Conservation (phyloP, 768 basidiomycete genomes). For the Pholiota microspora region DNA sequence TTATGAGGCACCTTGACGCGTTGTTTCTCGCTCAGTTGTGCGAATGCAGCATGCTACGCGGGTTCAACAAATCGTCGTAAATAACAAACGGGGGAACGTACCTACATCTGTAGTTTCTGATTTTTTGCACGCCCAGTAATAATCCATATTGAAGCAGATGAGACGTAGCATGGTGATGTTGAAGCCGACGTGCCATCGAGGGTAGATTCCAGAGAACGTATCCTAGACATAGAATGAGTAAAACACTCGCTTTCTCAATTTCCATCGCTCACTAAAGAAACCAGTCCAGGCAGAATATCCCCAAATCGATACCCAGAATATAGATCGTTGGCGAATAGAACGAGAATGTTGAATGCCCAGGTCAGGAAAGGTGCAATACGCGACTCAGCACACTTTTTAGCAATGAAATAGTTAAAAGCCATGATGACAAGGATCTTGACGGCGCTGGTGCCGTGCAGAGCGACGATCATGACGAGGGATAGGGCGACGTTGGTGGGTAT, state of each 20-base stretch:
- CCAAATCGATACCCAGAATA: slow-evolving; percentile 74
- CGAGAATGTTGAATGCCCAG: slow-evolving; percentile 73
- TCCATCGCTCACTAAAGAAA: slow-evolving; percentile 66
- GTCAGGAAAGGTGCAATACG: slow-evolving; percentile 51
- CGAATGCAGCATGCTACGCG: slow-evolving; percentile 14
- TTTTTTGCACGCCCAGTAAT: slow-evolving; percentile 72
- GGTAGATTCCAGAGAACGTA: slow-evolving; percentile 68
- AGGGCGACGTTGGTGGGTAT: slow-evolving; percentile 61
- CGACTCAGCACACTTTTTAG: slow-evolving; percentile 41
- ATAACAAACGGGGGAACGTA: slow-evolving; percentile 11
- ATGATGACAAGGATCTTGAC: slow-evolving; percentile 80
- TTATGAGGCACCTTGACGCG: slow-evolving; percentile 57
- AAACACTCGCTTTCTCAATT: too few relatives aligned
- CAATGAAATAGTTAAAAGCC: slow-evolving; percentile 63
- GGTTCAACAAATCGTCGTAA: not conserved
- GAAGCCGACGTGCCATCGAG: slow-evolving; percentile 91
- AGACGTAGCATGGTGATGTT: slow-evolving; percentile 96
- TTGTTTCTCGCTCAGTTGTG: slow-evolving; percentile 51
- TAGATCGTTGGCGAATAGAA: slow-evolving; percentile 78
- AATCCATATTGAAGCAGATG: slow-evolving; percentile 92
- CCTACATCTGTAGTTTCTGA: slow-evolving; percentile 42
- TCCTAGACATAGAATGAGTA: slow-evolving; percentile 47
- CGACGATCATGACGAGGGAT: slow-evolving; percentile 61
- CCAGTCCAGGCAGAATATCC: slow-evolving; percentile 50
- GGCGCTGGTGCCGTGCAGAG: slow-evolving; percentile 78